phyloP scores from a whole-genome alignment of 2,329 filamentous ascomycete species.

The Colletotrichum endophyticum region DNA sequence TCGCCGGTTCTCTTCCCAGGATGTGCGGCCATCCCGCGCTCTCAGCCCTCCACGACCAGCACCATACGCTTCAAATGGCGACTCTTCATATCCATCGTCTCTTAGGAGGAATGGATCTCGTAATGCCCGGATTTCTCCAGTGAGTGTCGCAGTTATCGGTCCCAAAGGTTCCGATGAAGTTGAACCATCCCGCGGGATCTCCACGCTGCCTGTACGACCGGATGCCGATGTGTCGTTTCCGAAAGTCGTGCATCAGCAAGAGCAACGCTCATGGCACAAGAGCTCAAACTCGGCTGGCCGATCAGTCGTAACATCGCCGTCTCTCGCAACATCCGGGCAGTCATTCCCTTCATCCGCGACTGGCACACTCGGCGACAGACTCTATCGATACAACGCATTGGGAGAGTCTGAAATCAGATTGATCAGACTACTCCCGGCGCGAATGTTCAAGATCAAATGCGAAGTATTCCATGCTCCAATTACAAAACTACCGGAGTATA shows the following conservation, averaged over 20 bases:
- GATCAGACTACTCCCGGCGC: slow-evolving; percentile 19
- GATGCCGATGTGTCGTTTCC: background rate
- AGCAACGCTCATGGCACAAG: background rate
- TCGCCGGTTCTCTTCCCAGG: background rate
- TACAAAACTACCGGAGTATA: slow-evolving; percentile 24
- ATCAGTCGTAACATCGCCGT: background rate
- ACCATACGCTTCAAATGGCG: background rate
- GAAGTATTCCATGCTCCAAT: slow-evolving; percentile 15
- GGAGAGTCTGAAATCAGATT: slow-evolving; percentile 11
- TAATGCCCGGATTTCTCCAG: background rate
- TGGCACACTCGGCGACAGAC: background rate
- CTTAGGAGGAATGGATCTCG: background rate
- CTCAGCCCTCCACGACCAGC: background rate
- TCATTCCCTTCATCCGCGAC: background rate
- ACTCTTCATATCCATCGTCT: background rate
- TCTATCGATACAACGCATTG: background rate
- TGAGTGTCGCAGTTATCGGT: no score
- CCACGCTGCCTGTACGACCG: no score
- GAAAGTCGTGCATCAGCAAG: background rate
- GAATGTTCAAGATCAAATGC: slow-evolving; percentile 19
- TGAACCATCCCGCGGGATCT: no score
- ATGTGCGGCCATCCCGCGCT: background rate
- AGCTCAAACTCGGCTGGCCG: background rate
- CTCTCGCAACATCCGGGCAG: background rate
- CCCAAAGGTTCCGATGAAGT: no score